Conservation (phyloP, 257 asterid species). For the Phtheirospermum japonicum region DNA sequence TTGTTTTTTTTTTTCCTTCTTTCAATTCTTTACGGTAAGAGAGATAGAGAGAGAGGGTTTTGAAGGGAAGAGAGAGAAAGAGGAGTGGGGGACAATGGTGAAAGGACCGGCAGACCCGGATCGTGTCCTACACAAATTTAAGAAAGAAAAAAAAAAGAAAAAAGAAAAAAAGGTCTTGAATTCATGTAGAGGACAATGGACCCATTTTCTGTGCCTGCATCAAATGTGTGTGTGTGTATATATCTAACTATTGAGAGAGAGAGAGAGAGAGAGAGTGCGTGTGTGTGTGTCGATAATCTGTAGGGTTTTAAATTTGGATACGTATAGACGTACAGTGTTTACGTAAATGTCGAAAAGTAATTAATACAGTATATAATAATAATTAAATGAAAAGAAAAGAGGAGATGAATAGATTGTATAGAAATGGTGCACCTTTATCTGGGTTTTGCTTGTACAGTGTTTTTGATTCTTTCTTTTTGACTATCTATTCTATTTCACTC, state of each 20-base stretch:
- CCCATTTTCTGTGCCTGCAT: slow-evolving; percentile 40
- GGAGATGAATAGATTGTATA: slow-evolving; percentile 17
- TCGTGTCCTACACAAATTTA: slow-evolving; percentile 47
- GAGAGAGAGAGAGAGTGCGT: too few relatives aligned
- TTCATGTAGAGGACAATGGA: slow-evolving; percentile 49
- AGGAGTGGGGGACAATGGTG: slow-evolving; percentile 38
- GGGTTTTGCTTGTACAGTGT: slow-evolving; percentile 29
- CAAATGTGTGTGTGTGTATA: slow-evolving; percentile 18
- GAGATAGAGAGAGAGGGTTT: too few relatives aligned
- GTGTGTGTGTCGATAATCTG: slow-evolving; percentile 24
- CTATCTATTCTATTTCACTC: too few relatives aligned
- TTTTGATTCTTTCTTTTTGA: slow-evolving; percentile 21
- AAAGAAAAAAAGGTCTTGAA: slow-evolving; percentile 51
- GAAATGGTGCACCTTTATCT: slow-evolving; percentile 14
- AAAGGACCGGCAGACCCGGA: slow-evolving; percentile 90
- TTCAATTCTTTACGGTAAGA: too few relatives aligned
- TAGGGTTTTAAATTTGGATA: slow-evolving; percentile 30
- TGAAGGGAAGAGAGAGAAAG: slow-evolving; percentile 21
- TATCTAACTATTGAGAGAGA: too few relatives aligned
- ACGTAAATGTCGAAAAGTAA: not conserved
- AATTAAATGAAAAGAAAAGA: slow-evolving; percentile 22
- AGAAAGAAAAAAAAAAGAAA: not conserved
- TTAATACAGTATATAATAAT: slow-evolving; percentile 8
- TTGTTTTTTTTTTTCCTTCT: not conserved
- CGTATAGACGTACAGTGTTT: slow-evolving; percentile 29